Conservation (phyloP, 495 filamentous ascomycete species). For the Sabuloglossum arenarium region DNA sequence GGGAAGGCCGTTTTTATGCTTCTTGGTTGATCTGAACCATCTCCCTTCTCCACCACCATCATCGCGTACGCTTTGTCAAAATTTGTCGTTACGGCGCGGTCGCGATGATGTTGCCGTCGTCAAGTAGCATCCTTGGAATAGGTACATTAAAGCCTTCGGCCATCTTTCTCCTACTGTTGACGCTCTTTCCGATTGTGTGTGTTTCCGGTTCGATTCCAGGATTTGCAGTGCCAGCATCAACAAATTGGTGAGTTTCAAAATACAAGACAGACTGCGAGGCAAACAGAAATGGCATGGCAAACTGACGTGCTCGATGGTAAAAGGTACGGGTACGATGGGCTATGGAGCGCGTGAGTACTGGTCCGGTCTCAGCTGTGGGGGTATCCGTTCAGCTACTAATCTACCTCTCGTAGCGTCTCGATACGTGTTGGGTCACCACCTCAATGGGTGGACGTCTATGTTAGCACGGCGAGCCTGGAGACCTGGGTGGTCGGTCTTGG, state of each 20-base stretch:
- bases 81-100: not conserved
- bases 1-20: too few relatives aligned
- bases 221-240: not conserved
- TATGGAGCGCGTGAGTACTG: not conserved
- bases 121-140: not conserved
- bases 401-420: not conserved
- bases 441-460: slow-evolving; percentile 14
- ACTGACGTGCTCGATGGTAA: not conserved
- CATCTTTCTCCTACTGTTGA: not conserved
- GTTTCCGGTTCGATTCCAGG: not conserved
- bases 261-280: not conserved
- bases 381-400: not conserved
- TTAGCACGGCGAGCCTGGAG: slow-evolving; percentile 13
- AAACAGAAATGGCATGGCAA: not conserved
- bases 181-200: not conserved
- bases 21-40: not conserved
- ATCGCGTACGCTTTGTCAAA: not conserved
- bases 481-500: slow-evolving; percentile 17
- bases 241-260: not conserved
- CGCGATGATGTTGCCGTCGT: not conserved
- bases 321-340: not conserved
- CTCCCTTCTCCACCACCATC: not conserved
- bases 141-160: not conserved
- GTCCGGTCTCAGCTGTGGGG: not conserved
- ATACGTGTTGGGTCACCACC: slow-evolving; percentile 16